Base-by-base conservation (phyloP, 2,329 filamentous ascomycete species). In the Stachybotrys chartarum region DNA sequence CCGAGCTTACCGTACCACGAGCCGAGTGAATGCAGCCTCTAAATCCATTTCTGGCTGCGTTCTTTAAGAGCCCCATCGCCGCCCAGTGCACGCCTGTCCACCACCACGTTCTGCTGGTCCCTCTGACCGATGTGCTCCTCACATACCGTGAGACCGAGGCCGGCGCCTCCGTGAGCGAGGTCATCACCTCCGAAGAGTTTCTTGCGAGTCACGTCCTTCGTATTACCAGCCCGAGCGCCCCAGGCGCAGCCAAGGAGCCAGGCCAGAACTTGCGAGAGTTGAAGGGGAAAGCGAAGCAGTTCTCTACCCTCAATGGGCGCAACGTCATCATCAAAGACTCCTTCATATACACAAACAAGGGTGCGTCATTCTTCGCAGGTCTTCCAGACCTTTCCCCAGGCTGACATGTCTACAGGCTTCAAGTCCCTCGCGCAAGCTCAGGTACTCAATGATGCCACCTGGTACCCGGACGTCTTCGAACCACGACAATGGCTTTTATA, bases 11-110 rank as follows among this genome's bases (percentile, higher is more conserved):
- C 60, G 60, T 55, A 55, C 54, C 56, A 55, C 59, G 65, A 70
- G 68, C 63, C 70, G 71, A 72, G 68, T 73, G 72, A 74, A 96
- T 96, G 92, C 92, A 92, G 87, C 91, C 94, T 79, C 83, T 97
- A 86, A 99, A 99, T 78, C 94, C 94, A 73, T 97, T 97, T 77
- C 83, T 99, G 74, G 87, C 90, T 80, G 91, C 93, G 81, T 97
- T 99, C 85, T 97, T 97, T 83, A 91, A 91, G 79, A 97, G 91
- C 83, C 86, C 90, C 72, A 83, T 97, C 70, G 88, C 89, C 64
- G 80, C 88, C 67, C 93, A 97, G 85, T 97, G 94, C 80, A 84
- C 87, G 60, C 92, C 94, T 55, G 83, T 91, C 61, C 88, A 94
- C 73, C 90, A 96, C 72, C 90, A 97, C 79, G 85, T 99, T 66